These are phyloP conservation scores for Spiraea crenata DNA, from an alignment of 331 rosid species.

Conservation along the genomic window DNA sequence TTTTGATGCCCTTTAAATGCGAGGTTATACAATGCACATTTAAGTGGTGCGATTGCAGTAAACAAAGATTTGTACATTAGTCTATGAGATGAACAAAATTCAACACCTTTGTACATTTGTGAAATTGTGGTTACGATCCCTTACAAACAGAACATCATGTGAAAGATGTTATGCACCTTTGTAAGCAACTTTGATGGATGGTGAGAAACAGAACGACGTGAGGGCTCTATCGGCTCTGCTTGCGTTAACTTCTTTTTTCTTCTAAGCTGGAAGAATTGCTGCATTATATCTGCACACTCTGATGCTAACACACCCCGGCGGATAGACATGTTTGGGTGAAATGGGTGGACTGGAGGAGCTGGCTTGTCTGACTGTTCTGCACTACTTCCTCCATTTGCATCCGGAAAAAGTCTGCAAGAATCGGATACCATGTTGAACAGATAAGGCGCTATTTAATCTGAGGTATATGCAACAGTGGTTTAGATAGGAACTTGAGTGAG, in stretches of 20 bases:
- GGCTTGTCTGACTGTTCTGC: conserved; percentile 49
- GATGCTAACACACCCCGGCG: conserved; percentile 71
- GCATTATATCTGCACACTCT: conserved; percentile 85
- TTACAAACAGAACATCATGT: conserved; percentile 70
- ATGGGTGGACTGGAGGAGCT: conserved; percentile 84
- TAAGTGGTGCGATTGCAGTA: too few relatives aligned
- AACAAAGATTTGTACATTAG: neutral
- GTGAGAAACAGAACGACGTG: conserved; percentile 34
- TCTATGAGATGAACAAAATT: too few relatives aligned
- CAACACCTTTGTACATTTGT: neutral
- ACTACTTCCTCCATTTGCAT: conserved; percentile 48
- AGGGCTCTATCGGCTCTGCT: conserved; percentile 32
- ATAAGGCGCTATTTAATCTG: neutral
- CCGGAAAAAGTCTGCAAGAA: conserved; percentile 68
- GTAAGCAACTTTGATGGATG: conserved; percentile 64
- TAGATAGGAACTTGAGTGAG: neutral
- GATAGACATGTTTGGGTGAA: conserved; percentile 80
- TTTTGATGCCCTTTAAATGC: too few relatives aligned
- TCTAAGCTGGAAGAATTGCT: conserved; percentile 87
- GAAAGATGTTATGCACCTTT: conserved; percentile 74
- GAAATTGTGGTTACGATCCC: neutral
- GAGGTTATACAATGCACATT: too few relatives aligned
- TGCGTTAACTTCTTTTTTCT: conserved; percentile 59
- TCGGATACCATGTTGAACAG: neutral
- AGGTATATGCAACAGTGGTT: neutral